phyloP scores from a whole-genome alignment of 2,329 filamentous ascomycete genomes.

The Penicillium sp. region DNA sequence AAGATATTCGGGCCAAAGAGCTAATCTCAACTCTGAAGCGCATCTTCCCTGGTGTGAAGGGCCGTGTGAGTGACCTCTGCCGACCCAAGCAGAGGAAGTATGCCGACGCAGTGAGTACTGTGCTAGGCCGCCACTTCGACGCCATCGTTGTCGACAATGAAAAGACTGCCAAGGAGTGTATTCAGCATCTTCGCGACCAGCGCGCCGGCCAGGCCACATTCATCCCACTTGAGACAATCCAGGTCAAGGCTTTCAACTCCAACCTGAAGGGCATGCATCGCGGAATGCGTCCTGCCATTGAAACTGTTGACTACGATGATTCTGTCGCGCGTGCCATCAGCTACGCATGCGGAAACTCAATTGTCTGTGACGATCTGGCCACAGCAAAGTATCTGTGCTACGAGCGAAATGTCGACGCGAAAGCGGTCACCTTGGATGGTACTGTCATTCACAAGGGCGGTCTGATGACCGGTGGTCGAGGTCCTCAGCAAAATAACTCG shows the following conservation, averaged over 20 bases:
- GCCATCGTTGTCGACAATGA: slow-evolving; percentile 93
- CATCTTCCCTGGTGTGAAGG: slow-evolving; percentile 87
- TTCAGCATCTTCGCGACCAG: slow-evolving; percentile 89
- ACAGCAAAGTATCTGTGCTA: slow-evolving; percentile 90
- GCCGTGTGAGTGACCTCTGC: slow-evolving; percentile 85
- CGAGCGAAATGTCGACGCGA: slow-evolving; percentile 78
- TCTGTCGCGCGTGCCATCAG: slow-evolving; percentile 87
- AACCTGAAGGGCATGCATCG: slow-evolving; percentile 86
- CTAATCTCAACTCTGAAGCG: slow-evolving; percentile 83
- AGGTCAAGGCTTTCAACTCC: slow-evolving; percentile 85
- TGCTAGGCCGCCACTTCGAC: slow-evolving; percentile 89
- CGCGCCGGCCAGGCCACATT: slow-evolving; percentile 86
- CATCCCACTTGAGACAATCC: slow-evolving; percentile 94
- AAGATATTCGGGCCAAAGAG: slow-evolving; percentile 75
- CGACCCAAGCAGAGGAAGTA: slow-evolving; percentile 97
- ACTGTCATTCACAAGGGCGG: slow-evolving; percentile 95
- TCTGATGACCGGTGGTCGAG: slow-evolving; percentile 91
- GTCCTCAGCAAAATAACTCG: slow-evolving; percentile 67
- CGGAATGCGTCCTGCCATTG: slow-evolving; percentile 82
- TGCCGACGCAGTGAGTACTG: slow-evolving; percentile 86
- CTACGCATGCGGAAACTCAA: slow-evolving; percentile 90
- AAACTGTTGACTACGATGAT: slow-evolving; percentile 91
- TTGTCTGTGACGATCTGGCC: slow-evolving; percentile 85
- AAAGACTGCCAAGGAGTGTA: slow-evolving; percentile 89
- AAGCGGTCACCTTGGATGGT: slow-evolving; percentile 93